Evolutionary conservation across 2,329 filamentous ascomycete genomes (phyloP).

Genomic region (Nothomitra cinnamomea): DNA sequence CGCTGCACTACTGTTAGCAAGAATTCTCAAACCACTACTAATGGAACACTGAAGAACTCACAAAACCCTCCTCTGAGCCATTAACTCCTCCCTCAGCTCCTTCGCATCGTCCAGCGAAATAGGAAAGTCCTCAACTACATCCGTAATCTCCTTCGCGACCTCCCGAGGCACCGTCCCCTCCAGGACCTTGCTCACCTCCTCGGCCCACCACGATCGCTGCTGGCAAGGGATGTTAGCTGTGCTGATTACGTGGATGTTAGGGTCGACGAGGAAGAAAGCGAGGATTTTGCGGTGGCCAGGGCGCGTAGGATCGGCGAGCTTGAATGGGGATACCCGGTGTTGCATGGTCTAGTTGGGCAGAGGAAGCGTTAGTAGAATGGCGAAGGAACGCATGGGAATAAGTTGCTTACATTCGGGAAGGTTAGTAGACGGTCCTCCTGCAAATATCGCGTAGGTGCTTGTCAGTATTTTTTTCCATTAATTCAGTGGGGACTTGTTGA

Average conservation of each 20-base stretch:
- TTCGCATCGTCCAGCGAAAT: conserved; percentile 24
- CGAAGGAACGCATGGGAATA: too few species aligned
- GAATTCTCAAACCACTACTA: background rate
- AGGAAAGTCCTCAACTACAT: conserved; percentile 12
- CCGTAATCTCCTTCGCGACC: conserved; percentile 16
- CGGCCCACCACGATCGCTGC: conserved; percentile 28
- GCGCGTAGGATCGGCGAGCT: conserved; percentile 29
- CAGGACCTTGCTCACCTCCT: conserved; percentile 8
- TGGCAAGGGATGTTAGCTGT: conserved; percentile 35
- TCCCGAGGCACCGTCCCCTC: conserved; percentile 11
- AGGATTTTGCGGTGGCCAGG: conserved; percentile 40
- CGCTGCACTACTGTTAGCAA: too few species aligned
- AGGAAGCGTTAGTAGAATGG: too few species aligned
- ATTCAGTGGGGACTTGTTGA: too few species aligned
- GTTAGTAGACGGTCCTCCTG: conserved; percentile 31
- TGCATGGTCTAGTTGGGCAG: conserved; percentile 21
- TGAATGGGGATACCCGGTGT: conserved; percentile 33
- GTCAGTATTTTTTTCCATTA: too few species aligned
- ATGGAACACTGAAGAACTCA: too few species aligned
- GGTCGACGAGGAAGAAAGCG: conserved; percentile 42
- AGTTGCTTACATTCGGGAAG: conserved; percentile 30
- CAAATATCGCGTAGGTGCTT: too few species aligned
- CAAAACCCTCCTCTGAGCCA: conserved; percentile 20
- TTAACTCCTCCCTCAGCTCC: conserved; percentile 21
- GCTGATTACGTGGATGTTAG: conserved; percentile 31